Evolutionary conservation across 139 green algal genomes (phyloP), one percentile per base, ranked within the genome.

Genomic region (Coelastrella sp.): DNA sequence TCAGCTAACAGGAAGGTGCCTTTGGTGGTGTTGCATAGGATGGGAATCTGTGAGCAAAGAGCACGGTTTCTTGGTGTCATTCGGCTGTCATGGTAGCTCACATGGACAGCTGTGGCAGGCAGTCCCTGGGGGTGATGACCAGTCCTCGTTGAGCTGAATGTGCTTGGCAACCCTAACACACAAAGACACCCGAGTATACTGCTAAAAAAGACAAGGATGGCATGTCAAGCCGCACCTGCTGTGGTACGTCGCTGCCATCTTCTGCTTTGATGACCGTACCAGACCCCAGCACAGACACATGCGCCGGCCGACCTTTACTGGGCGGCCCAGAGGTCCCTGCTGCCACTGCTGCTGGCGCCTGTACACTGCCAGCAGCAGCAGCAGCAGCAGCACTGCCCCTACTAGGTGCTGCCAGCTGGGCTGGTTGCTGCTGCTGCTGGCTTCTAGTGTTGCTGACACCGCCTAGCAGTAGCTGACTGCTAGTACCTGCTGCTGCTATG

Each of bases 11-110:
- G 23, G 59, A 95, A 93, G 2, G 81, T 90, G 59, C 94, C 94
- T 8, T 11, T 14, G 10, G 92, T 84, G 76, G 77, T 82, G 89
- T 94, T 95, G 85, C 94, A 96, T 0, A 89, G 81, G 4, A 96
- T 87, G 19, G 88, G 80, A 11, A 95, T 76, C 92, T 94, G 82
- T 5, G 32, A 47, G 32, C 32, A 47, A 47, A 47, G 32, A 47
- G 32, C 32, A 47, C 32, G 32, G 32, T 1, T 2, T 47, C 0
- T 47, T 47, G 32, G 32, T 1, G 32, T 47, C 32, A 47, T 47
- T 47, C 32, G 32, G 32, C 32, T 47, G 32, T 47, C 32, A 47
- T 47, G 32, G 32, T 47, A 47, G 32, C 32, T 47, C 32, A 47
- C 32, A 47, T 47, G 32, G 32, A 47, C 32, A 47, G 32, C 32